Conservation (phyloP, 805 yeast species). For the Wickerhamiella musiphila region DNA sequence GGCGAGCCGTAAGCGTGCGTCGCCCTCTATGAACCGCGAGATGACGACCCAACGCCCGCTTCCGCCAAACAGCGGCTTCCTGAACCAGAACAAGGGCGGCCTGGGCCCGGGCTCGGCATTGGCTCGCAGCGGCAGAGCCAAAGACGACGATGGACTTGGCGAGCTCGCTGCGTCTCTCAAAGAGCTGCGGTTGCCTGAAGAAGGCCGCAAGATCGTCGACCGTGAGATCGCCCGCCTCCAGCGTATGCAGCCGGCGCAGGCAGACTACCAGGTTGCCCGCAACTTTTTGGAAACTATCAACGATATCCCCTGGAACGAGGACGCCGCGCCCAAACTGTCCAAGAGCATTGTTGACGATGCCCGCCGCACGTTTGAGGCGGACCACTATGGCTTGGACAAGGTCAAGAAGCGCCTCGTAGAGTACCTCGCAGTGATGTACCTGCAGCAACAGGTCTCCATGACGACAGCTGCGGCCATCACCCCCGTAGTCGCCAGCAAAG, state of each 20-base stretch:
- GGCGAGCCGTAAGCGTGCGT: conserved; percentile 3
- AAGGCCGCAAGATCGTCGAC: conserved; percentile 22
- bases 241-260: conserved; percentile 25
- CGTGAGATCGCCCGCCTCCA: conserved; percentile 24
- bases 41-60: conserved; percentile 1
- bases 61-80: background rate
- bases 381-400: conserved; percentile 58
- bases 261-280: conserved; percentile 27
- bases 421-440: conserved; percentile 59
- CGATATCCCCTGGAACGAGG: conserved; percentile 25
- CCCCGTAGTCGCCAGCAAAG: conserved; percentile 1
- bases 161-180: conserved; percentile 17
- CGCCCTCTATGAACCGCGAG: background rate
- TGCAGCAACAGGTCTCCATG: conserved; percentile 26
- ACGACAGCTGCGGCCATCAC: conserved; percentile 2
- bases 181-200: conserved; percentile 16
- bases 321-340: conserved; percentile 11
- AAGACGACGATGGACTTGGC: conserved; percentile 22
- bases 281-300: conserved; percentile 25
- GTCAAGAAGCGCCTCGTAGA: conserved; percentile 65
- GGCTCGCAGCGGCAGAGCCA: conserved; percentile 3
- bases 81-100: conserved; percentile 2
- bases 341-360: conserved; percentile 32
- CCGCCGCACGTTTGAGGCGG: conserved; percentile 42
- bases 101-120: background rate